Base-by-base conservation (phyloP, 2,329 filamentous ascomycete genomes). In the Hypoxylon sp. region DNA sequence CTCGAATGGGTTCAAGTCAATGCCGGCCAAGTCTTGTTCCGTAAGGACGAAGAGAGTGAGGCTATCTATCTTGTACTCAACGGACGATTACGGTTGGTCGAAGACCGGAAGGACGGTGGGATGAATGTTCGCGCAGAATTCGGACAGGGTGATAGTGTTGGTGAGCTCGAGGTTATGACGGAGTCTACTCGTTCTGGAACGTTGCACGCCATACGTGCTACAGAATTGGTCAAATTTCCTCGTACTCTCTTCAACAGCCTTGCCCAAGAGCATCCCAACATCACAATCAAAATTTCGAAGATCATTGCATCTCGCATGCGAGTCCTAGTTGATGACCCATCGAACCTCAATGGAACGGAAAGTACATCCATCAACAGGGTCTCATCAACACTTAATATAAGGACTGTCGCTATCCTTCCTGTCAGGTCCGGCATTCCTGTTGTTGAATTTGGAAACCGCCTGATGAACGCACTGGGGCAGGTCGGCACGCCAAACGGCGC, bases 211-310 rank as follows among this genome's bases (percentile, higher is more conserved):
- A 99, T 99, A 71, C 91, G 96, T 61, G 96, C 98, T 70, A 98
- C 96, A 0, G 96, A 99, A 76, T 82, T 99, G 26, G 95, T 96
- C 62, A 98, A 97, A 73, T 97, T 99, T 64, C 96, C 96, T 0
- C 92, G 95, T 62, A 97, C 93, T 0, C 81, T 99, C 0, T 99
- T 99, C 83, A 99, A 99, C 82, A 99, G 96, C 75, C 86, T 99
- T 55, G 96, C 96, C 0, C 91, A 97, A 75, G 96, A 99, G 75
- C 96, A 99, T 74, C 96, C 96, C 4, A 96, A 93, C 44, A 99
- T 99, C 74, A 98, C 96, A 0, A 98, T 99, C 78, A 97, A 98
- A 78, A 97, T 99, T 26, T 98, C 96, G 1, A 99, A 98, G 78
- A 96, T 99, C 71, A 97, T 99, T 73, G 96, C 96, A 0, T 93